A percentile compares a stretch with the other conserved stretches of the same genome.
Conservation (phyloP, 2,329 filamentous ascomycete genomes). For the Trichoderma sp. region DNA sequence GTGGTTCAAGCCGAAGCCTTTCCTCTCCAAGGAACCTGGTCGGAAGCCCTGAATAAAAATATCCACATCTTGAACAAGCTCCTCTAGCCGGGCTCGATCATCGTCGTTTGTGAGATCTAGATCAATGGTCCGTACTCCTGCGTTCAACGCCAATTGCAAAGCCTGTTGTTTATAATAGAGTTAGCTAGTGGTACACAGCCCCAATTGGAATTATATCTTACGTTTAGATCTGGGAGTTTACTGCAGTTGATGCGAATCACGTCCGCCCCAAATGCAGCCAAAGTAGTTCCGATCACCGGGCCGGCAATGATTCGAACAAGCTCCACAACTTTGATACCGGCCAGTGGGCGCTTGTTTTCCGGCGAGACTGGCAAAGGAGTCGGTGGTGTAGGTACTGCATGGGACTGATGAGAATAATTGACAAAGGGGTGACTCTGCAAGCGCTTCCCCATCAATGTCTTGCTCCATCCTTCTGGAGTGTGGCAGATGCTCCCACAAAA, state of each 20-base stretch:
- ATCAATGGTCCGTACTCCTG: slow-evolving; percentile 42
- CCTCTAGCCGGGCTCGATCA: slow-evolving; percentile 39
- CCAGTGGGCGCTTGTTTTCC: slow-evolving; percentile 35
- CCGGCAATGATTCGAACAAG: slow-evolving; percentile 28
- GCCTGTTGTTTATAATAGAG: not conserved
- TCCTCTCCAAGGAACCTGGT: slow-evolving; percentile 43
- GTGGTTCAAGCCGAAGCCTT: slow-evolving; percentile 43
- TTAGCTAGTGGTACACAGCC: not conserved
- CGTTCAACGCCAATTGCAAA: not conserved
- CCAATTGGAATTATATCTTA: not conserved
- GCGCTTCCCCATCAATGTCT: slow-evolving; percentile 27
- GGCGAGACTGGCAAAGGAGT: not conserved
- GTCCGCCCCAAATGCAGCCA: slow-evolving; percentile 22
- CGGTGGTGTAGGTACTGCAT: not conserved
- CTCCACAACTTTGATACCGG: slow-evolving; percentile 31
- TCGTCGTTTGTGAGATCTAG: slow-evolving; percentile 46
- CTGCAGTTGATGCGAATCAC: slow-evolving; percentile 19
- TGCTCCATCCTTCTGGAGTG: slow-evolving; percentile 28
- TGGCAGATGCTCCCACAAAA: slow-evolving; percentile 31
- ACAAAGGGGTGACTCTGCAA: slow-evolving; percentile 31
- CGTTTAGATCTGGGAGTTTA: not conserved
- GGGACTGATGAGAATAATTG: slow-evolving; percentile 36
- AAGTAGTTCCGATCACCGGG: not conserved
- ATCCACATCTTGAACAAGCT: slow-evolving; percentile 48
- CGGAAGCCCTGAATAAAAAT: not conserved